phyloP scores from a whole-genome alignment of 306 rosid species.

The Castanea crenata region DNA sequence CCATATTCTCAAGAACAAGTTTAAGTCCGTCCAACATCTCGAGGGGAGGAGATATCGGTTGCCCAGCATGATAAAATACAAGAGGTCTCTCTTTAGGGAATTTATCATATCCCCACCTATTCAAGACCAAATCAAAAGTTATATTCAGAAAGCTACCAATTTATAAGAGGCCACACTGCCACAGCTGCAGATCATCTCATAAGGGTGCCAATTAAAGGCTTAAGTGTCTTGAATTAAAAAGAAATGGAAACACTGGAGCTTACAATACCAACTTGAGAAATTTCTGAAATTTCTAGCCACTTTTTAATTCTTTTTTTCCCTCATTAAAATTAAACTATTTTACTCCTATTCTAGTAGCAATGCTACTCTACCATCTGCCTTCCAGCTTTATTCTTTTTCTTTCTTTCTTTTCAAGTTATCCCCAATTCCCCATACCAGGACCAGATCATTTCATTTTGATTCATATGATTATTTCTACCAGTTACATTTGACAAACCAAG shows the following conservation, averaged over 20 bases:
- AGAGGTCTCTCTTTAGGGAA: slow-evolving; percentile 84
- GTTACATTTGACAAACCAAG: background rate
- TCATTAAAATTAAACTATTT: background rate
- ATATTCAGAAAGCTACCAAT: background rate
- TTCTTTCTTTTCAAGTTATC: background rate
- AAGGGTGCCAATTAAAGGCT: background rate
- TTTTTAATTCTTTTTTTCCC: background rate
- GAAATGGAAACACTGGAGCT: slow-evolving; percentile 10
- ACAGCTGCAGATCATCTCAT: background rate
- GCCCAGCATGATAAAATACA: slow-evolving; percentile 63
- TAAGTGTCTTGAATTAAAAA: slow-evolving; percentile 2
- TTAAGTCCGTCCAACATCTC: slow-evolving; percentile 67
- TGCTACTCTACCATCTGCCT: background rate
- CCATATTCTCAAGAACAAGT: slow-evolving; percentile 63
- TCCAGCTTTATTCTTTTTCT: background rate
- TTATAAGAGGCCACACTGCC: background rate
- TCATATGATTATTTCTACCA: background rate
- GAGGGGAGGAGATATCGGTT: slow-evolving; percentile 67
- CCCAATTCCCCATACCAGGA: background rate
- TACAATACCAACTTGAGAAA: slow-evolving; percentile 2
- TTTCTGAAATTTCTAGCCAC: background rate
- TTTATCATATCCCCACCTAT: slow-evolving; percentile 85
- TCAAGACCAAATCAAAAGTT: slow-evolving; percentile 24
- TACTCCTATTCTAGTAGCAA: background rate
- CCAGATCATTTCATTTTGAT: too few species aligned